phyloP scores from a whole-genome alignment of 441 rosid genomes.

The Caryocar brasiliense region DNA sequence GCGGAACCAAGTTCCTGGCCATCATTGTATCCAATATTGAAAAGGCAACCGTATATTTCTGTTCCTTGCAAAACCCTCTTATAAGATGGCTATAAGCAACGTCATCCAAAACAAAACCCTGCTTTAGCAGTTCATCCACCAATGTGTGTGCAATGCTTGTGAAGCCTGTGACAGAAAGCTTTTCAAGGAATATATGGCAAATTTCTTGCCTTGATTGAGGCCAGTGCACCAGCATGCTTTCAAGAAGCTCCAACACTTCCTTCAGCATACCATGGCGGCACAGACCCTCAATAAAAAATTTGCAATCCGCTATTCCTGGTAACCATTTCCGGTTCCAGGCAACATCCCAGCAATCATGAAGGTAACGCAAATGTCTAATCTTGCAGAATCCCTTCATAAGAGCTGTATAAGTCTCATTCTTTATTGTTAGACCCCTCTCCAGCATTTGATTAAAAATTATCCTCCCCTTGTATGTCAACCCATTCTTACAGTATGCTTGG shows the following conservation, averaged over 20 bases:
- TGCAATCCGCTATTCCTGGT: slow-evolving; percentile 29
- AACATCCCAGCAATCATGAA: slow-evolving; percentile 34
- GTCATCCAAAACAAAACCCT: slow-evolving; percentile 35
- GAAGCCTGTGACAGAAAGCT: slow-evolving; percentile 42
- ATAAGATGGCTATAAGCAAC: slow-evolving; percentile 36
- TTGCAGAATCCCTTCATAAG: slow-evolving; percentile 40
- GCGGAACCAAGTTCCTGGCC: slow-evolving; percentile 23
- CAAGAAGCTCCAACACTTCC: slow-evolving; percentile 51
- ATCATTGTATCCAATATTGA: slow-evolving; percentile 30
- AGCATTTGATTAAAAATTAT: slow-evolving; percentile 41
- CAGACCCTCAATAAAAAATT: slow-evolving; percentile 39
- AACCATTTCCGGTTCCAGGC: slow-evolving; percentile 41
- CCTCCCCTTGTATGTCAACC: slow-evolving; percentile 38
- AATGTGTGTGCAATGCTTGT: slow-evolving; percentile 26
- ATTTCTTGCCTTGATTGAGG: slow-evolving; percentile 29
- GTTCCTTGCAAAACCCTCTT: slow-evolving; percentile 44
- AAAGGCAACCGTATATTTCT: slow-evolving; percentile 31
- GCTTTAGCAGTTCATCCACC: slow-evolving; percentile 34
- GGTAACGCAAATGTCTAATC: slow-evolving; percentile 30
- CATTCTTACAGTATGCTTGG: slow-evolving; percentile 49
- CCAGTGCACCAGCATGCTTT: slow-evolving; percentile 27
- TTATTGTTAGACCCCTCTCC: slow-evolving; percentile 23
- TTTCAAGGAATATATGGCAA: slow-evolving; percentile 34
- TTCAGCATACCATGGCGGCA: slow-evolving; percentile 34
- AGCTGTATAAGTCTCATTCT: slow-evolving; percentile 35